Evolutionary conservation across 192 early-diverging fungal genomes (phyloP).

Genomic region (Coemansia sp.): DNA sequence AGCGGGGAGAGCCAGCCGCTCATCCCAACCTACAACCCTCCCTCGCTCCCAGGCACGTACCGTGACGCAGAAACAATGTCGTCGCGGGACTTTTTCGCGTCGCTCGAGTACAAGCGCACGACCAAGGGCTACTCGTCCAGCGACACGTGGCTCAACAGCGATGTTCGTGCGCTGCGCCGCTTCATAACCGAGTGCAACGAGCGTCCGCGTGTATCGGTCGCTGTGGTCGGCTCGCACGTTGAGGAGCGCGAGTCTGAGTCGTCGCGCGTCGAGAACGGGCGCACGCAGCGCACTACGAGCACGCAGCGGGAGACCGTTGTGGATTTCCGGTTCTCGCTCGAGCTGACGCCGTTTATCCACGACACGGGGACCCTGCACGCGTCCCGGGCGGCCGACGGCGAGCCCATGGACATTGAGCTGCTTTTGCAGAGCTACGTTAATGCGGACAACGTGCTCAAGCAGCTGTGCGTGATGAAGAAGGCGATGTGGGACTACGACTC

Average conservation of each 20-base stretch:
- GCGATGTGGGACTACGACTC: slow-evolving; percentile 51
- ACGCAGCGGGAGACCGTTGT: slow-evolving; percentile 28
- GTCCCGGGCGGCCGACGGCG: slow-evolving; percentile 13
- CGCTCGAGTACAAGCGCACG: slow-evolving; percentile 41
- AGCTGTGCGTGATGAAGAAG: slow-evolving; percentile 39
- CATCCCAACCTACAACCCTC: background rate
- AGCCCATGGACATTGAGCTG: slow-evolving; percentile 32
- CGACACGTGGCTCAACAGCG: slow-evolving; percentile 45
- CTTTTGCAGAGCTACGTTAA: slow-evolving; percentile 34
- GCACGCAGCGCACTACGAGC: background rate
- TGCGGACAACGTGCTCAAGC: slow-evolving; percentile 36
- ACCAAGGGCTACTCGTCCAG: slow-evolving; percentile 42
- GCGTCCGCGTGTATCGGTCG: slow-evolving; percentile 34
- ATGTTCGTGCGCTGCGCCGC: slow-evolving; percentile 22
- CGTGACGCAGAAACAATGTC: slow-evolving; percentile 8
- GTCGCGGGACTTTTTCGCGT: slow-evolving; percentile 44
- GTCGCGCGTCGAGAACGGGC: background rate
- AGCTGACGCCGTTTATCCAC: slow-evolving; percentile 47
- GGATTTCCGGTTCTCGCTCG: slow-evolving; percentile 40
- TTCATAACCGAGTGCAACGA: slow-evolving; percentile 45
- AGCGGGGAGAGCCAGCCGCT: slow-evolving; percentile 8
- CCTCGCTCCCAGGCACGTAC: background rate
- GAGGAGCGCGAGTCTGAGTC: slow-evolving; percentile 13
- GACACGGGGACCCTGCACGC: slow-evolving; percentile 37
- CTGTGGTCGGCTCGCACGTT: slow-evolving; percentile 35